These are phyloP conservation scores for Mycena albidolilacea DNA, from an alignment of 768 basidiomycete genomes.

Conservation along the genomic window DNA sequence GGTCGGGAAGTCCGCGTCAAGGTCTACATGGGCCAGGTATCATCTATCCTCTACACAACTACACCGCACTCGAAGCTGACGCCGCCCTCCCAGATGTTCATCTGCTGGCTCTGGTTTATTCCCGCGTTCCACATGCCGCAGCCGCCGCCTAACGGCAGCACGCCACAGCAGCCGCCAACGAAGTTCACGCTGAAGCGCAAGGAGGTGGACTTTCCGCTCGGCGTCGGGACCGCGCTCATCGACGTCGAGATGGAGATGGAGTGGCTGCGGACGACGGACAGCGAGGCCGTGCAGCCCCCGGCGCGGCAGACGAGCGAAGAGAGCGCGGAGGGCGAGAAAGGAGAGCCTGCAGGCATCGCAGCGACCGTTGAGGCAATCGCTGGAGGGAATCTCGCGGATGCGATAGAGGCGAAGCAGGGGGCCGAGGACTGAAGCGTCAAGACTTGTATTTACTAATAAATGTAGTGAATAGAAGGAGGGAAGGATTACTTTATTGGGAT, in stretches of 20 bases:
- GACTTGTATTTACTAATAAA: neutral
- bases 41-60: constrained; percentile 21
- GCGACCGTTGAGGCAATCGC: constrained; percentile 50
- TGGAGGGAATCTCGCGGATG: constrained; percentile 41
- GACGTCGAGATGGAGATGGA: constrained; percentile 78
- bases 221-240: constrained; percentile 76
- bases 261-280: constrained; percentile 51
- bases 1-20: constrained; percentile 79
- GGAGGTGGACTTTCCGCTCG: constrained; percentile 85
- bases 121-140: constrained; percentile 85
- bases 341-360: constrained; percentile 48
- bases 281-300: constrained; percentile 47
- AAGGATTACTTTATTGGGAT: neutral
- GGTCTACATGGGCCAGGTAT: constrained; percentile 80
- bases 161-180: constrained; percentile 44
- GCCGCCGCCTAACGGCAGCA: constrained; percentile 50
- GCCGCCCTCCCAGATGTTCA: constrained; percentile 65
- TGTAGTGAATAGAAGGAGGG: constrained; percentile 11
- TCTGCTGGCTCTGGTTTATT: constrained; percentile 92
- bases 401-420: constrained; percentile 53
- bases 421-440: constrained; percentile 40
- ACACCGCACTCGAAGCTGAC: constrained; percentile 15
- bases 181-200: constrained; percentile 66
- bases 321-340: constrained; percentile 44
- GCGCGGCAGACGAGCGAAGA: constrained; percentile 40